These are phyloP conservation scores for Cercospora brassicicola DNA, from an alignment of 2,329 filamentous ascomycete species.

Conservation along the genomic window DNA sequence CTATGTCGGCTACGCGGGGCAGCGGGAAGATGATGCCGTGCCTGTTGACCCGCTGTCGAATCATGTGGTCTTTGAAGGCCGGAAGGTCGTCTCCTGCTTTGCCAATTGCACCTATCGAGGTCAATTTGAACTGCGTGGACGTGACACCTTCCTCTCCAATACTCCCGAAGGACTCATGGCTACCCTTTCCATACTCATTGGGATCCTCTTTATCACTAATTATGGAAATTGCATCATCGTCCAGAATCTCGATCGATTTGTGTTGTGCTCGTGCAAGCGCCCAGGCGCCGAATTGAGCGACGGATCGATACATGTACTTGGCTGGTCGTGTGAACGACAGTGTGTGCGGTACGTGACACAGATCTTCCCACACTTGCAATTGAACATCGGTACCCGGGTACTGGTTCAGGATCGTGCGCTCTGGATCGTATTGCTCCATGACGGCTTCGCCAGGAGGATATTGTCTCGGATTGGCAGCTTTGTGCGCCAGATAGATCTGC, in stretches of 20 bases:
- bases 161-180: conserved; percentile 18
- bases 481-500: conserved; percentile 92
- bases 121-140: conserved; percentile 24
- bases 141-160: conserved; percentile 31
- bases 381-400: conserved; percentile 88
- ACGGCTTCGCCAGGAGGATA: conserved; percentile 69
- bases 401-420: conserved; percentile 55
- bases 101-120: conserved; percentile 59
- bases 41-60: conserved; percentile 79
- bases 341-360: conserved; percentile 89
- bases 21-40: conserved; percentile 74
- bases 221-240: conserved; percentile 74
- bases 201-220: conserved; percentile 60
- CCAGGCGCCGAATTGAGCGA: conserved; percentile 94
- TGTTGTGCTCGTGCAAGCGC: conserved; percentile 80
- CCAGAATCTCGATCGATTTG: conserved; percentile 73
- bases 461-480: conserved; percentile 77
- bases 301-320: conserved; percentile 90
- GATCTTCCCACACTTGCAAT: conserved; percentile 91
- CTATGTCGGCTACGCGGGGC: conserved; percentile 62
- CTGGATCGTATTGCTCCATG: conserved; percentile 63
- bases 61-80: conserved; percentile 80
- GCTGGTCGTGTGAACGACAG: conserved; percentile 95
- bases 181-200: conserved; percentile 27
- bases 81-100: conserved; percentile 82